Evolutionary conservation across 257 asterid species (phyloP).

Genomic region (Coffea canephora): DNA sequence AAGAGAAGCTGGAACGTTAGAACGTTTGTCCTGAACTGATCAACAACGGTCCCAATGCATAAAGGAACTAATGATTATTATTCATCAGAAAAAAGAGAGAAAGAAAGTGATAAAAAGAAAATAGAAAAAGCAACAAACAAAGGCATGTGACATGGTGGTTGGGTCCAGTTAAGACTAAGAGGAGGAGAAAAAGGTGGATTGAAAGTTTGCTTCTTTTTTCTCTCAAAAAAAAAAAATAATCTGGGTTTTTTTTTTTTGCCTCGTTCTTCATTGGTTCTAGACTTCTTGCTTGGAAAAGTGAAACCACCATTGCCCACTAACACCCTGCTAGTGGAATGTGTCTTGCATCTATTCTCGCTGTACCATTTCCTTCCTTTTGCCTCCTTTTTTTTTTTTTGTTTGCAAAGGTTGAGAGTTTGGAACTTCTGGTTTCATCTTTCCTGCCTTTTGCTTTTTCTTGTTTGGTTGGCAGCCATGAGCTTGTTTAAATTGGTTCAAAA

Average conservation of each 20-base stretch:
- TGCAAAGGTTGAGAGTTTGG: neutral
- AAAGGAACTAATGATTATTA: neutral
- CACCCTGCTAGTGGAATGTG: neutral
- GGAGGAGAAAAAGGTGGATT: neutral
- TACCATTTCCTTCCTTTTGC: neutral
- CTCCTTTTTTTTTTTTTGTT: neutral
- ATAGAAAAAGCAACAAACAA: constrained; percentile 1
- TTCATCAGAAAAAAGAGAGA: neutral
- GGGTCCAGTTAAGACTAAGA: neutral
- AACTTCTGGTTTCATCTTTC: neutral
- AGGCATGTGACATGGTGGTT: constrained; percentile 9
- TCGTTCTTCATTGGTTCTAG: neutral
- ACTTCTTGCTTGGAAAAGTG: neutral
- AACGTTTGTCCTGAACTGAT: neutral
- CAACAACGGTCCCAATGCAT: neutral
- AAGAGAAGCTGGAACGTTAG: neutral
- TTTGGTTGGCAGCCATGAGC: neutral
- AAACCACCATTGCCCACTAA: neutral
- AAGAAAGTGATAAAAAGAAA: neutral
- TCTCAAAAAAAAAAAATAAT: too few relatives aligned
- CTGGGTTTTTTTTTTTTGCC: neutral
- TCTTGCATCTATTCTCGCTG: neutral
- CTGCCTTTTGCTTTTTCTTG: neutral
- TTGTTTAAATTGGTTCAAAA: neutral
- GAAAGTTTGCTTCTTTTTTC: neutral